Base-by-base conservation (phyloP, 192 early-diverging fungal genomes). In the Lobosporangium transversale region DNA sequence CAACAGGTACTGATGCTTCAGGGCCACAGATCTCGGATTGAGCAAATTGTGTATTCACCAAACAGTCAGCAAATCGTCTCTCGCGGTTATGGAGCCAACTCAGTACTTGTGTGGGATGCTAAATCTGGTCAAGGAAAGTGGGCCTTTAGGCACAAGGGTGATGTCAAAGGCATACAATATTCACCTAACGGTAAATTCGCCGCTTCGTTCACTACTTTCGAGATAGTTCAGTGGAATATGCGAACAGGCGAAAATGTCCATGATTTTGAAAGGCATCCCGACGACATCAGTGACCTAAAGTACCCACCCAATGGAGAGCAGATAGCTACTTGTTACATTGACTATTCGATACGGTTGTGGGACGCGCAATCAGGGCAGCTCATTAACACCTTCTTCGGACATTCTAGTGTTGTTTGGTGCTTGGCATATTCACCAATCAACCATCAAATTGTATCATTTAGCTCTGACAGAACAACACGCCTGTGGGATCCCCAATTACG, bases 1-100 rank as follows among this genome's bases (percentile, higher is more conserved):
- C 3, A 2, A 9, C 10, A 5, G 1, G 8, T 11, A 30, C 21
- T 24, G 15, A 52, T 53, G 24, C 12, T 62, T 14, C 15, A 15
- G 7, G 50, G 61, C 3, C 47, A 48, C n/a, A 48, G 11, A 6
- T 8, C 5, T 20, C 11, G 5, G 5, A 23, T 48, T 48, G 20
- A 5, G 20, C 5, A 20, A 6, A 23, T 48, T 6, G 47, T 48
- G n/a, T 48, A 20, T n/a, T 48, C 47, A 20, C 47, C 47, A 7
- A 48, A 20, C 47, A 20, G 47, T 23, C 47, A 48, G 47, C 47
- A 48, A 20, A n/a, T 48, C 18, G 47, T 20, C 47, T 48, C 47
- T 6, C 20, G 47, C n/a, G 20, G 47, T 48, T 48, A n/a, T n/a
- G n/a, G 12, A 7, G 47, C 8, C n/a, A 7, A 48, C 18, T 18